Conservation (phyloP, 106 monocot genomes). For the Dactylorhiza incarnata region DNA sequence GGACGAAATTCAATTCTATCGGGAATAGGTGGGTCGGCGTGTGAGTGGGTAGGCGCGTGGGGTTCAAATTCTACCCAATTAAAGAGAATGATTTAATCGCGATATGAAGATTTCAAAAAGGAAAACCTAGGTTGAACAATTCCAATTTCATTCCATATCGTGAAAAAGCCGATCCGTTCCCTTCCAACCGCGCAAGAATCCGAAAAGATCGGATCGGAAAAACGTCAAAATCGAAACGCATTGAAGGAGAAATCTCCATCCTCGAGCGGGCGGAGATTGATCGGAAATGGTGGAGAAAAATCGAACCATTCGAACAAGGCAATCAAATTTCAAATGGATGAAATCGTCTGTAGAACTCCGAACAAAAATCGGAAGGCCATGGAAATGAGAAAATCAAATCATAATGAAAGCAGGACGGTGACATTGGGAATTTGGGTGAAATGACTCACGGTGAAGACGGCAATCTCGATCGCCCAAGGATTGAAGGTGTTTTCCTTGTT, state of each 20-base stretch:
- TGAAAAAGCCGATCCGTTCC: neutral
- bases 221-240: neutral
- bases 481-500: slow-evolving; percentile 38
- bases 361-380: neutral
- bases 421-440: neutral
- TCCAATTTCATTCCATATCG: neutral
- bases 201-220: neutral
- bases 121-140: neutral
- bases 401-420: neutral
- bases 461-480: slow-evolving; percentile 63
- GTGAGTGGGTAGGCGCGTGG: no score
- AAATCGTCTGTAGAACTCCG: neutral
- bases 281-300: neutral
- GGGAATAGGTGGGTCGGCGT: no score
- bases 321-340: no score
- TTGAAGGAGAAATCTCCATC: neutral
- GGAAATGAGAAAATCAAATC: neutral
- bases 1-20: no score
- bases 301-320: no score
- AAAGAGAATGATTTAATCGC: neutral
- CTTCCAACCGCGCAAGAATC: neutral
- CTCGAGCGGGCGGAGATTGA: neutral
- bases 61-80: neutral
- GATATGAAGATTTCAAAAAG: neutral
- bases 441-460: slow-evolving; percentile 56